phyloP scores from a whole-genome alignment of 2,329 filamentous ascomycete genomes.

The Celoporthe dispersa region DNA sequence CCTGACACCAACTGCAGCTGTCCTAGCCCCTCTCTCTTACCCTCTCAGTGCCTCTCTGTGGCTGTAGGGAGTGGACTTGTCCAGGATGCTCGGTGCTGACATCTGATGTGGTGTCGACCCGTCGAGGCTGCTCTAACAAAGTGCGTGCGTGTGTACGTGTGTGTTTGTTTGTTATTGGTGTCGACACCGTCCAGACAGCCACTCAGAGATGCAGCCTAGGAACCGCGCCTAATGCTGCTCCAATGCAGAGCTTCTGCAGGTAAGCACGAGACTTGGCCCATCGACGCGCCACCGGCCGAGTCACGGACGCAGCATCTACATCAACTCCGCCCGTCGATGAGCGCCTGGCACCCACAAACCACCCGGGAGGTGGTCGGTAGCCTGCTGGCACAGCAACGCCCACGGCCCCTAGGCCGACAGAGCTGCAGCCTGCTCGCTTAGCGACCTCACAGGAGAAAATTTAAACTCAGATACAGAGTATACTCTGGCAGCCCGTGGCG shows the following conservation, averaged over 20 bases:
- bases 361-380: not conserved
- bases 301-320: constrained; percentile 24
- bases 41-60: not conserved
- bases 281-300: constrained; percentile 23
- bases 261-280: constrained; percentile 25
- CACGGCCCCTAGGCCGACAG: not conserved
- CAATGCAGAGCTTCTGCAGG: constrained; percentile 27
- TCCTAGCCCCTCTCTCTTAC: not conserved
- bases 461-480: not conserved
- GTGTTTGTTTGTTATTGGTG: constrained; percentile 14
- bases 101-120: constrained; percentile 6
- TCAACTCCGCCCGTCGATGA: constrained; percentile 23
- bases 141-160: not conserved
- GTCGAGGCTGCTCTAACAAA: not conserved
- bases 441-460: not conserved
- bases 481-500: not conserved
- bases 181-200: constrained; percentile 7
- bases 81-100: constrained; percentile 1
- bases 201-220: constrained; percentile 22
- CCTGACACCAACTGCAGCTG: not conserved
- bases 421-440: not conserved
- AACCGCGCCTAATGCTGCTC: constrained; percentile 16
- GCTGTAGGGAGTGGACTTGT: not conserved
- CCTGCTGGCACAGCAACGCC: constrained; percentile 1
- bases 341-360: constrained; percentile 15